Evolutionary conservation across 176 grass and related monocot species (phyloP).

Genomic region (Oryza meridionalis): DNA sequence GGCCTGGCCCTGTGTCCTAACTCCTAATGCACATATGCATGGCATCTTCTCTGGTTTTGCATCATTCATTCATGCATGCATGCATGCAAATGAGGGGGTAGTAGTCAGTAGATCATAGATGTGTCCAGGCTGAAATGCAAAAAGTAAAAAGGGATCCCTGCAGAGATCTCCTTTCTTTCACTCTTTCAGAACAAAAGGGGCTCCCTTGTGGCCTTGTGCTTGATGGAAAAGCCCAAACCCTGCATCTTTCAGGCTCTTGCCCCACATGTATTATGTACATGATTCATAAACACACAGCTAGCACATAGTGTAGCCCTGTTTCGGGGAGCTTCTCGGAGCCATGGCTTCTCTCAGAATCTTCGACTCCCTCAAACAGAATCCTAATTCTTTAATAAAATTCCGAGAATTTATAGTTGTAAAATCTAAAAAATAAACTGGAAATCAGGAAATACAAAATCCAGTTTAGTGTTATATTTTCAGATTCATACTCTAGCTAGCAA

Average conservation of each 20-base stretch:
- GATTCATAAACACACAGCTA: not conserved
- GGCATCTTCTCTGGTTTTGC: slow-evolving; percentile 53
- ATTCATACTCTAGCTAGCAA: no score
- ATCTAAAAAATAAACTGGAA: no score
- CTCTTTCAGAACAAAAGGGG: slow-evolving; percentile 23
- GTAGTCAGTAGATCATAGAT: not conserved
- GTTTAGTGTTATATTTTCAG: no score
- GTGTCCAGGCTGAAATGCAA: slow-evolving; percentile 22
- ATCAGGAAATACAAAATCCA: no score
- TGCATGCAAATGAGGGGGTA: slow-evolving; percentile 5
- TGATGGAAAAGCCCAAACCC: not conserved
- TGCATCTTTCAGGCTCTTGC: slow-evolving; percentile 4
- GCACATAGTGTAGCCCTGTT: not conserved
- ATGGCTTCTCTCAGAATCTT: no score
- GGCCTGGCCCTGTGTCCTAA: not conserved
- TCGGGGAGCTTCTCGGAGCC: no score
- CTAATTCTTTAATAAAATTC: no score
- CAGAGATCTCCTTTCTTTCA: slow-evolving; percentile 49
- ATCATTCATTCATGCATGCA: slow-evolving; percentile 19
- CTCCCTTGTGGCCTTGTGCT: slow-evolving; percentile 26
- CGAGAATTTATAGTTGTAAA: no score
- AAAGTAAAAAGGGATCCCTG: slow-evolving; percentile 46
- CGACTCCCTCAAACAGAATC: no score
- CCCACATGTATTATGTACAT: not conserved
- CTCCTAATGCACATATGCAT: not conserved